Conservation (phyloP, 495 filamentous ascomycete species). For the Thermothielavioides terrestris region DNA sequence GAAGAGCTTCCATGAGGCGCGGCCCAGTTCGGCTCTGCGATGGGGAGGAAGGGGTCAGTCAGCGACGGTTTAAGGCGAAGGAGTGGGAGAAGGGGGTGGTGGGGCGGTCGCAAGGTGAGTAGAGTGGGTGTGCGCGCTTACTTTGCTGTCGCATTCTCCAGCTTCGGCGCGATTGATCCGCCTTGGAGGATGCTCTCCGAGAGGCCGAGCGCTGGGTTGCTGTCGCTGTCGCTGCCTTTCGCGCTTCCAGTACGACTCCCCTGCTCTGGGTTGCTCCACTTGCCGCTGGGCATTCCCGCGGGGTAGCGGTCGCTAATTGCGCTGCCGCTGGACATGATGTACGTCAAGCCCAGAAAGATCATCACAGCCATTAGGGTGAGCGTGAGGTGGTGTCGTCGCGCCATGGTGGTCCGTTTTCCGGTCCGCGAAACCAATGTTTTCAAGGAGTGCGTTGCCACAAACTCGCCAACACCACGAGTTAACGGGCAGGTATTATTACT, state of each 20-base stretch:
- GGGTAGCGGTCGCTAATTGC: neutral
- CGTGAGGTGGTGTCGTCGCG: slow-evolving; percentile 37
- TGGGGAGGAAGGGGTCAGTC: neutral
- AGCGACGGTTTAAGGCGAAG: neutral
- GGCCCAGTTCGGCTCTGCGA: slow-evolving; percentile 73
- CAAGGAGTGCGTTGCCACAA: too few relatives aligned
- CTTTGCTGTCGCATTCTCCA: slow-evolving; percentile 90
- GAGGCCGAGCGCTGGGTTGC: slow-evolving; percentile 22
- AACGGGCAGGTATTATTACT: neutral
- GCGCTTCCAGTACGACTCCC: slow-evolving; percentile 1
- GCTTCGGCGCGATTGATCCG: slow-evolving; percentile 73
- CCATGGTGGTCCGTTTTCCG: slow-evolving; percentile 23
- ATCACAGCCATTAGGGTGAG: slow-evolving; percentile 28
- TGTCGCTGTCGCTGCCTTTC: neutral
- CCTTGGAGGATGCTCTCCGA: slow-evolving; percentile 52
- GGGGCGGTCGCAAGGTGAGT: too few relatives aligned
- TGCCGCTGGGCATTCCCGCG: neutral
- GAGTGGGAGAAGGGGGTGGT: neutral
- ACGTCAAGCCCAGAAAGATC: slow-evolving; percentile 30
- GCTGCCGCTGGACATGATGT: slow-evolving; percentile 24
- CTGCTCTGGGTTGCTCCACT: neutral
- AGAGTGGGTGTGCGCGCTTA: too few relatives aligned
- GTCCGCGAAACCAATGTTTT: too few relatives aligned
- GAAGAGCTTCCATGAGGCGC: slow-evolving; percentile 83
- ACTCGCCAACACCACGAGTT: neutral